phyloP scores from a whole-genome alignment of 805 yeast genomes.

The Wickerhamomyces chambardii region DNA sequence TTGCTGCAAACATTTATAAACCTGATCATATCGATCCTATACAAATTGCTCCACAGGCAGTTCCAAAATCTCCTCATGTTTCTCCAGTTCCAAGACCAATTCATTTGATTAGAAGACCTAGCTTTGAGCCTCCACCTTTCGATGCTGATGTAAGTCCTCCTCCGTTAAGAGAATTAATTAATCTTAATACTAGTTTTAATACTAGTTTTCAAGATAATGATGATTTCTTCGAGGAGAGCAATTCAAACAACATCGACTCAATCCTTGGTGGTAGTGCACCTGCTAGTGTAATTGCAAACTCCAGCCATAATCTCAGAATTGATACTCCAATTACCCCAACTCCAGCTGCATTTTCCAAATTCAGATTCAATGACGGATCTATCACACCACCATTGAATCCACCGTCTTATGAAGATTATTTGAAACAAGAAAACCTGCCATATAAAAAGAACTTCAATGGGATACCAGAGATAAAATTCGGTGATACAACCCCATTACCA shows the following conservation, averaged over 20 bases:
- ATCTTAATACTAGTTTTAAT: too few species aligned
- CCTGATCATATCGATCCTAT: slow-evolving; percentile 39
- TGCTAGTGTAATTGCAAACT: too few species aligned
- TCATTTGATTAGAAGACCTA: slow-evolving; percentile 43
- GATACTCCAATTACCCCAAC: too few species aligned
- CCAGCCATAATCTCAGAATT: too few species aligned
- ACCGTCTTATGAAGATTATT: slow-evolving; percentile 24
- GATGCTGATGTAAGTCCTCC: slow-evolving; percentile 33
- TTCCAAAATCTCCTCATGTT: slow-evolving; percentile 44
- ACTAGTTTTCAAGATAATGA: slow-evolving; percentile 1
- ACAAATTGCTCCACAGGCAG: slow-evolving; percentile 55
- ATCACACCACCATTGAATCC: slow-evolving; percentile 21
- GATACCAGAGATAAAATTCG: neutral
- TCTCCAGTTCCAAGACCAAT: slow-evolving; percentile 43
- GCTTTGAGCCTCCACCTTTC: slow-evolving; percentile 58
- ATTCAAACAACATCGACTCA: neutral
- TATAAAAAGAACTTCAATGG: neutral
- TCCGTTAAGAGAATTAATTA: slow-evolving; percentile 8
- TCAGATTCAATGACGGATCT: too few species aligned
- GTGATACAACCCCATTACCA: neutral
- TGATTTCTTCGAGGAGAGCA: too few species aligned
- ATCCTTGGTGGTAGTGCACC: neutral
- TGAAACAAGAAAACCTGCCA: slow-evolving; percentile 6
- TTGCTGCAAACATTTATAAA: slow-evolving; percentile 42
- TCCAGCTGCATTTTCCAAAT: too few species aligned